Evolutionary conservation across 805 yeast genomes (phyloP), one percentile per base, ranked within the genome.

Genomic region (Nakazawaea siamensis): DNA sequence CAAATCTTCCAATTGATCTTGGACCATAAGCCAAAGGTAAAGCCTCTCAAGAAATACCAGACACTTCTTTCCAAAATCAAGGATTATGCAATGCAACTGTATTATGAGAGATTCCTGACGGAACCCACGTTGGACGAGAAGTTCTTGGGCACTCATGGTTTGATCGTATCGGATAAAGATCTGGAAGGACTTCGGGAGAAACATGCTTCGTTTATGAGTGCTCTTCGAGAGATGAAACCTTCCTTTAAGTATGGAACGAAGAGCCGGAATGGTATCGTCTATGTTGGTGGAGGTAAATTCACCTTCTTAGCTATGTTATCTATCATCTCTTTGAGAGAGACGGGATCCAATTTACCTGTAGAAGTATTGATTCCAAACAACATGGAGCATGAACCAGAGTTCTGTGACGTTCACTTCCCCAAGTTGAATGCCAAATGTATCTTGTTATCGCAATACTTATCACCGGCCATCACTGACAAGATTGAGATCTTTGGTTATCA

Each of bases 281-380:
- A 64, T 47, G 78, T 74, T 29, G 82, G 79, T 8, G 82, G 82
- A 25, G 80, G 78, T 6, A 64, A 64, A 36, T 64, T 54, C 43
- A 51, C 64, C 13, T 64, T 78, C 73, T 49, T 74, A 32, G 66
- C 78, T 1, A 48, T 75, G 24, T 50, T 73, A 13, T 68, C 68
- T 0, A 48, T 64, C 23, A 60, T 61, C 36, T 55, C 69, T 14
- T 51, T 75, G 34, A 53, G 82, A 42, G 60, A 66, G 8, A 41
- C 64, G 13, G 80, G 78, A 1, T 57, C 51, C 54, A 65, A 54
- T 54, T 59, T 46, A 60, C 80, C 72, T 0, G 56, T 66, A 1
- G 48, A 62, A 11, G 64, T 67, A 29, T 54, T 66, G 44, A 49
- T 67, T 15, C 65, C 70, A 7, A 42, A 54, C 10, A 44, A 48